Base-by-base conservation (phyloP, 2,329 filamentous ascomycete species). In the Didymella pomorum region DNA sequence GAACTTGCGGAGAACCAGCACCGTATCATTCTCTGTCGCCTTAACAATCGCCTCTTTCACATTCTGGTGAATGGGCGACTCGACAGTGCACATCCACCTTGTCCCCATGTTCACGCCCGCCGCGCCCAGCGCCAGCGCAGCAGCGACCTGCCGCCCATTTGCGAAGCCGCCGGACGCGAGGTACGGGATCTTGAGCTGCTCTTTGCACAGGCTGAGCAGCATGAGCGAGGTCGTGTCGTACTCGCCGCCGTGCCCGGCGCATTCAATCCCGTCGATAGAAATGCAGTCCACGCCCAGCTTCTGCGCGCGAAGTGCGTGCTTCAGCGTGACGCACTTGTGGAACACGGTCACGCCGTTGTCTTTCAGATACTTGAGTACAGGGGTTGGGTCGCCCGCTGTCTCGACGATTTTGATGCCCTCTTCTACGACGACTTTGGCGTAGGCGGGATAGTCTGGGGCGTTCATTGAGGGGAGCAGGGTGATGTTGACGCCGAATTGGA, bases 181-280 rank as follows among this genome's bases (percentile, higher is more conserved):
- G 48, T 70, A 71, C 10, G 69, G 69, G 28, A 71, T 71, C 53
- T 70, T 69, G 31, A 72, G 62, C 50, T 69, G 64, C 56, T 71
- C 62, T 5, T 63, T 65, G 51, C 66, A 69, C 0, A 67, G 62
- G 14, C 61, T 65, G 12, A 71, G 61, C 1, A 72, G 66, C 56
- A 84, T 83, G 60, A 84, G 81, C 63, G 82, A 83, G 35, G 82
- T 83, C 52, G 83, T 83, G 58, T 84, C 82, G 58, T 78, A 77
- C 68, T 84, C 82, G 56, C 82, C 82, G 16, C 83, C 82, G 60
- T 84, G 82, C 16, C 70, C 69, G 2, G 69, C 69, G 52, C 69
- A 72, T 47, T 72, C 70, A 25, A 71, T 68, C 14, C 68, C 68
- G 25, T 71, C 68, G 37, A 71, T 71, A 3, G 66, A 69, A 6